Conservation (phyloP, 1,284 basidiomycete genomes). For the Boletus albobrunnescens region DNA sequence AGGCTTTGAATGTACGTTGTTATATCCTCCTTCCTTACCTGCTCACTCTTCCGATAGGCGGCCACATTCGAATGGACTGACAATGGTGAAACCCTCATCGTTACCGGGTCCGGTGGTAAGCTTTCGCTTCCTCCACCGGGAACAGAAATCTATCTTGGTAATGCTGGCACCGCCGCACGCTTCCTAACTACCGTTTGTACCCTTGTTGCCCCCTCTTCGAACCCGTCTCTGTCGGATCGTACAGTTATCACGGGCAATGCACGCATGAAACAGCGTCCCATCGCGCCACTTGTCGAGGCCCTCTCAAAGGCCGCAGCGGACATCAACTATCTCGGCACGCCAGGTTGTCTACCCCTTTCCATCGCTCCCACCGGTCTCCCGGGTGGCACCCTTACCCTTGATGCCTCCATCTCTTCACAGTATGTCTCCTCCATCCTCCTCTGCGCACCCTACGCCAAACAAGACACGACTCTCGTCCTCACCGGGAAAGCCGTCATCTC, state of each 20-base stretch:
- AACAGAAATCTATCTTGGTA: slow-evolving; percentile 93
- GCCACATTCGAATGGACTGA: slow-evolving; percentile 92
- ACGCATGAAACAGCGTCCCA: slow-evolving; percentile 96
- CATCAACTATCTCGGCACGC: slow-evolving; percentile 75
- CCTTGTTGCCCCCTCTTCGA: slow-evolving; percentile 57
- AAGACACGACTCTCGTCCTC: slow-evolving; percentile 84
- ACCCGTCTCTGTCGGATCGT: slow-evolving; percentile 36
- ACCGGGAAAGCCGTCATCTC: slow-evolving; percentile 77
- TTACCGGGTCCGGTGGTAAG: slow-evolving; percentile 80
- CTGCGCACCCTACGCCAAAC: slow-evolving; percentile 88
- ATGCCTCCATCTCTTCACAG: slow-evolving; percentile 95
- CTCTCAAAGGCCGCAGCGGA: slow-evolving; percentile 78
- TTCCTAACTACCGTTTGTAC: slow-evolving; percentile 97
- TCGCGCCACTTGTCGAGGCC: slow-evolving; percentile 94
- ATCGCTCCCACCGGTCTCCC: slow-evolving; percentile 83
- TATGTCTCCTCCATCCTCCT: slow-evolving; percentile 97
- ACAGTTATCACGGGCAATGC: slow-evolving; percentile 95
- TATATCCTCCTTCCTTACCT: background rate
- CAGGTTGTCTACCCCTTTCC: slow-evolving; percentile 86
- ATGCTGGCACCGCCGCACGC: slow-evolving; percentile 96
- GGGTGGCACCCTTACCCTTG: slow-evolving; percentile 83
- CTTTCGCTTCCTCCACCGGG: slow-evolving; percentile 75
- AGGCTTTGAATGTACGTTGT: slow-evolving; percentile 72
- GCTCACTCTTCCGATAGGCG: slow-evolving; percentile 48
- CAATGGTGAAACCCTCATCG: slow-evolving; percentile 88